phyloP scores from a whole-genome alignment of 2,329 filamentous ascomycete species.

The Colletotrichum sp. region DNA sequence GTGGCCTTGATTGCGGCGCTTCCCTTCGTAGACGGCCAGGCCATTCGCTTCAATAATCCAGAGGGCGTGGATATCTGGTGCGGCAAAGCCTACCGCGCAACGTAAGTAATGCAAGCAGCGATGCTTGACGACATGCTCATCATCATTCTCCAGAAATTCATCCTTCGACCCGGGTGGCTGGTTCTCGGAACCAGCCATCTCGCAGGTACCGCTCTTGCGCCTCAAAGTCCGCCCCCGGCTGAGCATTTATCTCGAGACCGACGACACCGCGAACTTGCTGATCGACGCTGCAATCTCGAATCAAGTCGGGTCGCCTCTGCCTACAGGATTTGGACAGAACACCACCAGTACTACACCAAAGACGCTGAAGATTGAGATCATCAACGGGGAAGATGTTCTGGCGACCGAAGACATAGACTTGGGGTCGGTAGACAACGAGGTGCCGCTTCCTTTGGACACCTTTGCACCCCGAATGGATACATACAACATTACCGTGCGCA shows the following conservation, averaged over 20 bases:
- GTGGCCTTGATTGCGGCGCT: background rate
- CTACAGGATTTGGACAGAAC: conserved; percentile 13
- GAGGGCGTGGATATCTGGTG: conserved; percentile 19
- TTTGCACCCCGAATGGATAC: conserved; percentile 40
- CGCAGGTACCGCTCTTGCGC: conserved; percentile 40
- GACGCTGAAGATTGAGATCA: conserved; percentile 42
- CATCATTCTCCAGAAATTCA: conserved; percentile 30
- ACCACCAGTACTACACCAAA: conserved; percentile 23
- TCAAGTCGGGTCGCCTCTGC: conserved; percentile 43
- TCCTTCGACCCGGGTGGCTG: conserved; percentile 51
- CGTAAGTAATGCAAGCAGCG: background rate
- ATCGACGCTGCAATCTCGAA: conserved; percentile 47
- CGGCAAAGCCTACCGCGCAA: conserved; percentile 13
- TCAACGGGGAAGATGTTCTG: conserved; percentile 32
- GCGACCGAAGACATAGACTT: conserved; percentile 37
- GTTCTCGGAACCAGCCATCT: conserved; percentile 38
- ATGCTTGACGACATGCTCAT: background rate
- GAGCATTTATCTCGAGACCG: conserved; percentile 50
- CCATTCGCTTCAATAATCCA: conserved; percentile 13
- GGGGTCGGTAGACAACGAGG: conserved; percentile 38
- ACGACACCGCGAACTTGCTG: conserved; percentile 45
- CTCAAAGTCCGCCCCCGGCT: conserved; percentile 51
- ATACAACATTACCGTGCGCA: conserved; percentile 42
- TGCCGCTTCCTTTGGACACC: conserved; percentile 39
- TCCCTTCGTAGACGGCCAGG: background rate